Base-by-base conservation (phyloP, 768 basidiomycete species). In the Pilatotrama ljubarskyi region DNA sequence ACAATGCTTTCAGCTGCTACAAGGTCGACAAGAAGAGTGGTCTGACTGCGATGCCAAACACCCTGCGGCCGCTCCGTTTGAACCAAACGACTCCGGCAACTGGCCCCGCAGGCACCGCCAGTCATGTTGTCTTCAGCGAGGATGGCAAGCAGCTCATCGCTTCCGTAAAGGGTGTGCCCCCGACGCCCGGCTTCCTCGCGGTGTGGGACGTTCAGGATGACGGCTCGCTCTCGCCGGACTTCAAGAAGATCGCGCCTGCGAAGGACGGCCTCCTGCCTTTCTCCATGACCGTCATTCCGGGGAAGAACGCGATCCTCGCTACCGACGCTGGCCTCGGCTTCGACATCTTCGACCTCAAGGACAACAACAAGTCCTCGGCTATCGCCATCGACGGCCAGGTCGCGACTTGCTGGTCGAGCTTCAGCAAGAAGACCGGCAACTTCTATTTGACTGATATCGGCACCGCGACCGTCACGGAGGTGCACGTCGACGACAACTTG, bases 81-180 rank as follows among this genome's bases (percentile, higher is more conserved):
- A 79, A 81, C 65, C 81, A 82, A 66, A 79, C 81, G 6, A 80
- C 81, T 29, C 80, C 80, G 43, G 76, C 82, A 0, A 78, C 69
- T 10, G 82, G 82, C 6, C 82, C 82, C 17, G 74, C 78, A 1
- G 78, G 78, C 53, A 75, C 73, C 22, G 73, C 75, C 44, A 77
- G 75, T 66, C 78, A 83, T 54, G 66, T 83, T 56, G 61, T 81
- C 32, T 83, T 83, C 74, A 74, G 69, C 26, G 77, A 79, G 63
- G 80, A 81, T 60, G 74, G 72, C 54, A 74, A 64, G 35, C 70
- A 78, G 61, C 74, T 83, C 44, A 70, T 82, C 51, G 81, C 75
- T 8, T 77, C 81, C 15, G 75, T 82, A 66, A 82, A 83, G 66
- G 82, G 81, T 29, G 62, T 73, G 22, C 80, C 80, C 11, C 77